These are phyloP conservation scores for Euphorbia peplus DNA, from an alignment of 345 rosid genomes.

Conservation along the genomic window DNA sequence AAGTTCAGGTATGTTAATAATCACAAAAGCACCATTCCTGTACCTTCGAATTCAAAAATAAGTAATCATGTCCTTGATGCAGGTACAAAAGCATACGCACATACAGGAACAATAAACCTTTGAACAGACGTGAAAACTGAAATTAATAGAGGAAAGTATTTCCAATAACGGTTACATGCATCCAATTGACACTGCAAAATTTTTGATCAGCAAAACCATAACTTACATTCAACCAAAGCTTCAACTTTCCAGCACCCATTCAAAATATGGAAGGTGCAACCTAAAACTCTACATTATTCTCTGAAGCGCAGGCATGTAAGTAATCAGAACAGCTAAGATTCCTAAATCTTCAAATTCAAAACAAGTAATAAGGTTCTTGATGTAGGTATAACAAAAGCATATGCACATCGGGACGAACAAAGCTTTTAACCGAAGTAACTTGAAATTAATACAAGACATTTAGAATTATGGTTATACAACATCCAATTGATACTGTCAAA, in stretches of 20 bases:
- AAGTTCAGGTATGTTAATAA: too few relatives aligned
- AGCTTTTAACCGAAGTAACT: neutral
- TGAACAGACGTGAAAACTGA: too few relatives aligned
- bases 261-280: neutral
- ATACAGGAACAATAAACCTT: too few relatives aligned
- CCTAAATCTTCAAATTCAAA: neutral
- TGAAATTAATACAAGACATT: neutral
- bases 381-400: neutral
- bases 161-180: too few relatives aligned
- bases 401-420: neutral
- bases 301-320: neutral
- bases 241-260: neutral
- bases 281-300: too few relatives aligned
- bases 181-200: too few relatives aligned
- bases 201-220: neutral
- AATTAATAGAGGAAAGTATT: too few relatives aligned
- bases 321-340: neutral
- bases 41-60: too few relatives aligned
- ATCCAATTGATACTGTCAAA: neutral
- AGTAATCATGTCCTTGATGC: too few relatives aligned
- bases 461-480: neutral
- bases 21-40: too few relatives aligned
- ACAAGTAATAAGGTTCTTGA: neutral
- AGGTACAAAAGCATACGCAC: too few relatives aligned
- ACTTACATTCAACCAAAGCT: neutral